Conservation (phyloP, 2,329 filamentous ascomycete species). For the Chrysosporium keratinophilum region DNA sequence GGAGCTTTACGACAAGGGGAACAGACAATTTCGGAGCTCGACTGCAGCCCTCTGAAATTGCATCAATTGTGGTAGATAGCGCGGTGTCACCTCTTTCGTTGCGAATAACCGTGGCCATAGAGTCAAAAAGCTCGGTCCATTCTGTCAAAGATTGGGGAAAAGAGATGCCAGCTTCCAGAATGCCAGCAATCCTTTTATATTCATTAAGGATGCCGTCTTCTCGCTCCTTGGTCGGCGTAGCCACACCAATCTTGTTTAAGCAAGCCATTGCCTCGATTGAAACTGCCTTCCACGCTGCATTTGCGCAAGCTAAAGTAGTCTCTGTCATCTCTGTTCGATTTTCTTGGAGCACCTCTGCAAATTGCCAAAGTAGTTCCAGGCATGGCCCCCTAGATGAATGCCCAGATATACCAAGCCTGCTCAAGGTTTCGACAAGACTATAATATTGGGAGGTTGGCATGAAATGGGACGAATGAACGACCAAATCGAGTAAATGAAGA, state of each 20-base stretch:
- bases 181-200: slow-evolving; percentile 57
- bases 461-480: slow-evolving; percentile 21
- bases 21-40: slow-evolving; percentile 14
- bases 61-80: slow-evolving; percentile 59
- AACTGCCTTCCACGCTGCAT: slow-evolving; percentile 29
- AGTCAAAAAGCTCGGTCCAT: slow-evolving; percentile 47
- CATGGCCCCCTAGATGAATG: slow-evolving; percentile 28
- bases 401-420: slow-evolving; percentile 28
- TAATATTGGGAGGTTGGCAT: slow-evolving; percentile 22
- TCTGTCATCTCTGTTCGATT: neutral
- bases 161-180: slow-evolving; percentile 52
- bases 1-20: neutral
- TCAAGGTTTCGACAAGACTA: slow-evolving; percentile 23
- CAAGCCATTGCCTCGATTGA: slow-evolving; percentile 27
- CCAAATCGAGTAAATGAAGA: slow-evolving; percentile 31
- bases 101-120: slow-evolving; percentile 47
- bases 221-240: slow-evolving; percentile 31
- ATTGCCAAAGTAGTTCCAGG: slow-evolving; percentile 32
- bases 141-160: slow-evolving; percentile 23
- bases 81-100: slow-evolving; percentile 58
- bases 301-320: slow-evolving; percentile 9
- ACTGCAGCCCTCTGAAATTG: slow-evolving; percentile 47
- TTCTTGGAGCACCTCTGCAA: slow-evolving; percentile 23
- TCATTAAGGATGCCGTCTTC: slow-evolving; percentile 48
- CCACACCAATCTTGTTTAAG: slow-evolving; percentile 33